Evolutionary conservation across 345 rosid genomes (phyloP).

Genomic region (Rhizophora apiculata): DNA sequence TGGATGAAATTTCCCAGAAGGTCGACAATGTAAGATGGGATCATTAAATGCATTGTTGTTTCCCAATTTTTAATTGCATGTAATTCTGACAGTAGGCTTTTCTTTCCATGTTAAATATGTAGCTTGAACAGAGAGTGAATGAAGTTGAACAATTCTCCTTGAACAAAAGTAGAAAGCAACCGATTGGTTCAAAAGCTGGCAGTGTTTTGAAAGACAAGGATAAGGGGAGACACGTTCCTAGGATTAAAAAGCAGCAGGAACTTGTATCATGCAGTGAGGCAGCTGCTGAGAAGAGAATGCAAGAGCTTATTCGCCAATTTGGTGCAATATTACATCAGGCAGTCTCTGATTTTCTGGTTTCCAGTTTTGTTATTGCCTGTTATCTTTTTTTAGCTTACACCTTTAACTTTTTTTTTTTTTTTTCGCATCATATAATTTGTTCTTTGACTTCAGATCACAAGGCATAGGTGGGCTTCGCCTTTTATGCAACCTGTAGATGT

Average conservation of each 20-base stretch:
- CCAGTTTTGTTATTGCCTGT: neutral
- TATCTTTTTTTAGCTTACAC: neutral
- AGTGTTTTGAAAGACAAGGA: slow-evolving; percentile 48
- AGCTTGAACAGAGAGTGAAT: slow-evolving; percentile 72
- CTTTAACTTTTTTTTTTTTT: neutral
- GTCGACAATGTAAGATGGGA: slow-evolving; percentile 6
- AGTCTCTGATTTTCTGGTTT: slow-evolving; percentile 7
- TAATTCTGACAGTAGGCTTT: neutral
- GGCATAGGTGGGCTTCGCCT: slow-evolving; percentile 87
- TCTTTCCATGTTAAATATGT: slow-evolving; percentile 6
- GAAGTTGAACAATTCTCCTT: slow-evolving; percentile 63
- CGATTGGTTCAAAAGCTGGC: slow-evolving; percentile 42
- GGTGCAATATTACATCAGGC: slow-evolving; percentile 66
- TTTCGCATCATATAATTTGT: neutral
- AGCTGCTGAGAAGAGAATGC: slow-evolving; percentile 87
- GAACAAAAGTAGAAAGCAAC: slow-evolving; percentile 37
- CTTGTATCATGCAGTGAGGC: slow-evolving; percentile 66
- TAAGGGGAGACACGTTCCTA: slow-evolving; percentile 50
- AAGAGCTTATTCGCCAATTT: slow-evolving; percentile 84
- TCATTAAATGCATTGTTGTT: neutral
- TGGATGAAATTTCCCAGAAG: slow-evolving; percentile 12
- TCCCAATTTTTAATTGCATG: too few relatives aligned
- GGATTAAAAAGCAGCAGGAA: slow-evolving; percentile 54
- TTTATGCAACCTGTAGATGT: slow-evolving; percentile 93
- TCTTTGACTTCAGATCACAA: slow-evolving; percentile 55